phyloP scores from a whole-genome alignment of 2,329 filamentous ascomycete genomes.

The Aspergillus uvarum region DNA sequence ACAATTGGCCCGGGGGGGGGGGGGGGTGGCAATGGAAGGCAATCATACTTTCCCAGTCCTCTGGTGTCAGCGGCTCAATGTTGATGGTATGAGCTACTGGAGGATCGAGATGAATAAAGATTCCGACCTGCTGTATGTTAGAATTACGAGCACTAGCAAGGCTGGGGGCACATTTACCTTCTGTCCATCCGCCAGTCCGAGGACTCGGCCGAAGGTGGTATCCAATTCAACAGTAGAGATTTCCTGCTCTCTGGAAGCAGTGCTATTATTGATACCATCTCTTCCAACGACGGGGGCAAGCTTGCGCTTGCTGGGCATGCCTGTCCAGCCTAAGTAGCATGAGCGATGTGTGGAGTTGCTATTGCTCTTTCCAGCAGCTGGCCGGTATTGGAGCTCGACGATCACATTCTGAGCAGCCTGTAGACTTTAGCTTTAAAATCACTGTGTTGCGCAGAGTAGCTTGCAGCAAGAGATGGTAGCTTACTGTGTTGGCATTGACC shows the following conservation, averaged over 20 bases:
- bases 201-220: constrained; percentile 72
- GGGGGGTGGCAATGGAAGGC: neutral
- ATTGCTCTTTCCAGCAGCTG: constrained; percentile 53
- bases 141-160: constrained; percentile 33
- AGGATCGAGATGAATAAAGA: constrained; percentile 80
- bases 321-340: constrained; percentile 92
- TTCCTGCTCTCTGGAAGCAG: constrained; percentile 69
- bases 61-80: constrained; percentile 90
- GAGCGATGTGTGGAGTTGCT: constrained; percentile 60
- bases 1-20: too few species aligned
- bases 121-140: constrained; percentile 51
- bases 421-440: constrained; percentile 12
- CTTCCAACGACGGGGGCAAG: constrained; percentile 70
- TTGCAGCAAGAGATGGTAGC: constrained; percentile 32
- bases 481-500: constrained; percentile 84
- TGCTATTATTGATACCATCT: constrained; percentile 66
- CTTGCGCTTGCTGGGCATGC: constrained; percentile 90
- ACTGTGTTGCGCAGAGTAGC: constrained; percentile 10
- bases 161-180: constrained; percentile 56
- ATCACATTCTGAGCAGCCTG: constrained; percentile 94
- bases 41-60: constrained; percentile 83
- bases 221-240: constrained; percentile 80
- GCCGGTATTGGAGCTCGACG: constrained; percentile 81
- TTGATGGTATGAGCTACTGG: constrained; percentile 90
- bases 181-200: constrained; percentile 78